Conservation (phyloP, 192 early-diverging fungal species). For the Podila minutissima region DNA sequence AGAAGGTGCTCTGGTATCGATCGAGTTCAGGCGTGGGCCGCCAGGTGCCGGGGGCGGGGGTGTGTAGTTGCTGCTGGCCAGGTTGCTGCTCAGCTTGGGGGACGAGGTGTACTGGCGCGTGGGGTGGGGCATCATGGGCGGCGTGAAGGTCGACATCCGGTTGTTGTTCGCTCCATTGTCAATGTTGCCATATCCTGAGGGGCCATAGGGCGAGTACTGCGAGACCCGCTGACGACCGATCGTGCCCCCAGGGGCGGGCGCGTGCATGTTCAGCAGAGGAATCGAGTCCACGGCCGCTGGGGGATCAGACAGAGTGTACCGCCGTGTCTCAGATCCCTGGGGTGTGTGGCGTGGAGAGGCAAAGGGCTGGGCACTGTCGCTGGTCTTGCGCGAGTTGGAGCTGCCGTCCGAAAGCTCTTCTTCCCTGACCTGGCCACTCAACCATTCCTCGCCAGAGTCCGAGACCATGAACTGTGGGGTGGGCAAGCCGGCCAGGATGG, state of each 20-base stretch:
- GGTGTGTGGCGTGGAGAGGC: constrained; percentile 14
- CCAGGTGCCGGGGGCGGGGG: constrained; percentile 45
- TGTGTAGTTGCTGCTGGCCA: constrained; percentile 33
- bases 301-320: constrained; percentile 32
- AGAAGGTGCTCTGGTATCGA: constrained; percentile 43
- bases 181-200: neutral
- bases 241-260: constrained; percentile 38
- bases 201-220: constrained; percentile 20
- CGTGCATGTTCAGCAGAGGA: constrained; percentile 47
- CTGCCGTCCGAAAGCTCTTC: constrained; percentile 46
- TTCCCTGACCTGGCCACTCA: constrained; percentile 12
- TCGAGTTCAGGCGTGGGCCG: constrained; percentile 37
- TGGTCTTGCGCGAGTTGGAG: constrained; percentile 36
- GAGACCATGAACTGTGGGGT: constrained; percentile 48
- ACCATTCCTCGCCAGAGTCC: constrained; percentile 47
- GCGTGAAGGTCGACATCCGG: constrained; percentile 27
- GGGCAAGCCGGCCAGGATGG: constrained; percentile 57
- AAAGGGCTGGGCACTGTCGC: constrained; percentile 41
- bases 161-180: neutral
- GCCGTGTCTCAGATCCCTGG: constrained; percentile 22
- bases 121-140: constrained; percentile 7
- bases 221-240: constrained; percentile 47
- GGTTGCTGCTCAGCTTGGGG: constrained; percentile 45
- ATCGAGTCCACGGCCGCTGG: constrained; percentile 27
- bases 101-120: constrained; percentile 42